Conservation (phyloP, 441 rosid species). For the Dalechampia spathulata region DNA sequence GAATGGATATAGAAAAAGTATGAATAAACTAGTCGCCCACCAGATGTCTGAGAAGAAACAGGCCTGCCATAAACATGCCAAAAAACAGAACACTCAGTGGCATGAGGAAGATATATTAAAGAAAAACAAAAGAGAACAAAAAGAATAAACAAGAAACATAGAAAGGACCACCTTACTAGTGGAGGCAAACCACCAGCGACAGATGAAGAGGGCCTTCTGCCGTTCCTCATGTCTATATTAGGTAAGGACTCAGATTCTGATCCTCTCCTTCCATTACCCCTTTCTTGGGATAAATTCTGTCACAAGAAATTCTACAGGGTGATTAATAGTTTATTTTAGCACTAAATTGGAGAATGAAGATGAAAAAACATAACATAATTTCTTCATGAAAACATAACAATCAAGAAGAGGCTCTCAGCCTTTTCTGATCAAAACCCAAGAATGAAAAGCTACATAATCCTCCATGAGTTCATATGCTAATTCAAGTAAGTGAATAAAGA, state of each 20-base stretch:
- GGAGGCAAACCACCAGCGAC: constrained; percentile 93
- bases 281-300: constrained; percentile 65
- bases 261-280: constrained; percentile 60
- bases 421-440: not conserved
- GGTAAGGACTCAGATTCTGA: constrained; percentile 55
- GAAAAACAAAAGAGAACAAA: not conserved
- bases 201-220: constrained; percentile 62
- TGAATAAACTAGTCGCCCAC: constrained; percentile 35
- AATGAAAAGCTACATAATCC: too few relatives aligned
- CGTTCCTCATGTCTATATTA: constrained; percentile 62
- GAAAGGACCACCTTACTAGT: constrained; percentile 53
- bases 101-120: not conserved
- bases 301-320: constrained; percentile 10
- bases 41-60: constrained; percentile 57
- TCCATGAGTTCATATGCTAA: not conserved
- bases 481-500: not conserved
- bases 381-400: not conserved
- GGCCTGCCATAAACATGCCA: constrained; percentile 36
- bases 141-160: constrained; percentile 1
- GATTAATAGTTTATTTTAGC: not conserved
- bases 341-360: not conserved
- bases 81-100: not conserved
- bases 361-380: not conserved
- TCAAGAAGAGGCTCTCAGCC: too few relatives aligned
- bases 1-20: not conserved